Percentiles rank a stretch among this genome's conserved stretches.
phyloP scores from a whole-genome alignment of 192 early-diverging fungal genomes.

The Gaertneriomyces sp. region DNA sequence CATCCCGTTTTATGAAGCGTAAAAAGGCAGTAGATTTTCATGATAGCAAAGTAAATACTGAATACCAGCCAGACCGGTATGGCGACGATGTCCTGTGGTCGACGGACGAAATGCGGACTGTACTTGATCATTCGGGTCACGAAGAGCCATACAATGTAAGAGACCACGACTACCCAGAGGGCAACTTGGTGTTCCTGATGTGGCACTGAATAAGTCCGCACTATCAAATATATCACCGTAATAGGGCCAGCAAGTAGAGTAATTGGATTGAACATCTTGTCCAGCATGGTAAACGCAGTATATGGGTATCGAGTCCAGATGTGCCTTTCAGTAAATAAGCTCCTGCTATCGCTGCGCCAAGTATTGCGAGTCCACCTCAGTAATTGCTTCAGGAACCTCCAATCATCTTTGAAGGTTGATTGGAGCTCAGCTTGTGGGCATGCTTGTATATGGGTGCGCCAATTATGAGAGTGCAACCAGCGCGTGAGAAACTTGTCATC shows the following conservation, averaged over 20 bases:
- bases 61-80: constrained; percentile 67
- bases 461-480: constrained; percentile 67
- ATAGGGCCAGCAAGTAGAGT: constrained; percentile 64
- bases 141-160: constrained; percentile 62
- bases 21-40: constrained; percentile 67
- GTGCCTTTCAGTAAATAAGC: constrained; percentile 58
- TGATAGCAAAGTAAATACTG: constrained; percentile 64
- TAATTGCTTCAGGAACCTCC: constrained; percentile 68
- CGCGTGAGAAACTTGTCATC: constrained; percentile 75
- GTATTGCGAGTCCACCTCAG: constrained; percentile 73
- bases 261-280: constrained; percentile 72
- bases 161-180: constrained; percentile 58
- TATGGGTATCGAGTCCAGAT: constrained; percentile 68
- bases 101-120: constrained; percentile 58
- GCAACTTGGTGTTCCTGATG: constrained; percentile 18
- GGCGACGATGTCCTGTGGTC: constrained; percentile 62
- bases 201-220: constrained; percentile 31
- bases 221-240: constrained; percentile 51
- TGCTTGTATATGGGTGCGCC: constrained; percentile 67
- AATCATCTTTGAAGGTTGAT: constrained; percentile 75
- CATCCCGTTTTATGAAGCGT: constrained; percentile 68
- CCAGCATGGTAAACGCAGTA: constrained; percentile 71
- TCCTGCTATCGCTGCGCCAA: constrained; percentile 65
- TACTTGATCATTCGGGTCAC: constrained; percentile 65
- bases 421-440: constrained; percentile 63